phyloP scores from a whole-genome alignment of 2,329 filamentous ascomycete genomes.

The Arthrobotrys sinensis region DNA sequence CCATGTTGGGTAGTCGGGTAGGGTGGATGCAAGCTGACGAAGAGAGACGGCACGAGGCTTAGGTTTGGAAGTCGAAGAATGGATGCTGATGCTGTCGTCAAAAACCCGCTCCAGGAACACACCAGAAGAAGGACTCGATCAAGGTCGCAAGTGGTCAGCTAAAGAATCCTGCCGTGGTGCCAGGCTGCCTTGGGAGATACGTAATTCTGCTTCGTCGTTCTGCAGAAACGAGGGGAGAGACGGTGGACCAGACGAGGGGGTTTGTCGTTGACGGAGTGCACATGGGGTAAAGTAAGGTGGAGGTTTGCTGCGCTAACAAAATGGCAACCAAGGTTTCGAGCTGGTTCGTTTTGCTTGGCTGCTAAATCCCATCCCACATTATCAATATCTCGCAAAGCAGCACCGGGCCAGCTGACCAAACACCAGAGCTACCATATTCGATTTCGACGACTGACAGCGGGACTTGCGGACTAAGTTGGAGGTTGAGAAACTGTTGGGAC shows the following conservation, averaged over 20 bases:
- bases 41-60: constrained; percentile 18
- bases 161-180: constrained; percentile 33
- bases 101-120: constrained; percentile 2
- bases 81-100: constrained; percentile 27
- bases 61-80: neutral
- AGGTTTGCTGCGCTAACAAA: constrained; percentile 49
- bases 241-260: constrained; percentile 15
- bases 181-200: constrained; percentile 38
- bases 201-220: constrained; percentile 39
- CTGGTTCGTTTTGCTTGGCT: constrained; percentile 37
- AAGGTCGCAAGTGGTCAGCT: constrained; percentile 7
- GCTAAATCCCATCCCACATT: constrained; percentile 27
- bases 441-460: neutral
- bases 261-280: constrained; percentile 10
- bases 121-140: constrained; percentile 2
- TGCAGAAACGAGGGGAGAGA: constrained; percentile 30
- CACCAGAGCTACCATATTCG: neutral
- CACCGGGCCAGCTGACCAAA: constrained; percentile 28
- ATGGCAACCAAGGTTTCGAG: constrained; percentile 38
- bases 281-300: constrained; percentile 27
- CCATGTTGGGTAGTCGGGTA: constrained; percentile 75
- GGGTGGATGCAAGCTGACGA: constrained; percentile 8
- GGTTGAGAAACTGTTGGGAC: neutral
- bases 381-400: constrained; percentile 41
- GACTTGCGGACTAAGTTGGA: neutral